Evolutionary conservation across 306 rosid genomes (phyloP).

Genomic region (Hylodesmum podocarpum): DNA sequence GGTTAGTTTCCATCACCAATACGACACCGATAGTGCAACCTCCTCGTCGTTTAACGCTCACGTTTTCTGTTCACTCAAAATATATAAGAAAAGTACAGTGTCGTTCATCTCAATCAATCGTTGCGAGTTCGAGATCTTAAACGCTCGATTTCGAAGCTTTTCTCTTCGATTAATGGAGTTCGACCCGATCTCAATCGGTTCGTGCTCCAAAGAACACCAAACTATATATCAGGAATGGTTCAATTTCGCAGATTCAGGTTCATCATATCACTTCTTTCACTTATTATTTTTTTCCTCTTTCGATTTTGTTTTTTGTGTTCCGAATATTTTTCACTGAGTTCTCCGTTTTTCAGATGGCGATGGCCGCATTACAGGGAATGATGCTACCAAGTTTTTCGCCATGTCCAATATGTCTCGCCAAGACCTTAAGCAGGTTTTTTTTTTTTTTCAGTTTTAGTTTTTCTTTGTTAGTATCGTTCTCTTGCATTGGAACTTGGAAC

Average conservation of each 20-base stretch:
- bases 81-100: not conserved
- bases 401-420: constrained; percentile 75
- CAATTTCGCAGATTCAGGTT: constrained; percentile 78
- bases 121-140: not conserved
- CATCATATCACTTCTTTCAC: not conserved
- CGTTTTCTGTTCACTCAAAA: not conserved
- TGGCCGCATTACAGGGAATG: constrained; percentile 90
- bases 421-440: constrained; percentile 89
- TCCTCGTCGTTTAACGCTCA: constrained; percentile 7
- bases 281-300: not conserved
- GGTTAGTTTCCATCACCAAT: not conserved
- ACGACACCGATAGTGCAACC: constrained; percentile 20
- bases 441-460: not conserved
- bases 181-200: constrained; percentile 56
- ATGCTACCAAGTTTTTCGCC: constrained; percentile 80
- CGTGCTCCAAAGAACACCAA: constrained; percentile 79
- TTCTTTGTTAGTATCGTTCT: not conserved
- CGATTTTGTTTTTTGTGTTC: not conserved
- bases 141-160: not conserved
- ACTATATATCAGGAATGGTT: constrained; percentile 77
- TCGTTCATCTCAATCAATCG: not conserved
- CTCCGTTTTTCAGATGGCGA: constrained; percentile 60
- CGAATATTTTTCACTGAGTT: not conserved
- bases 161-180: constrained; percentile 61
- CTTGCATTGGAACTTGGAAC: not conserved